These are phyloP conservation scores for Botryosphaeria dothidea DNA, from an alignment of 2,329 filamentous ascomycete genomes.

Conservation along the genomic window DNA sequence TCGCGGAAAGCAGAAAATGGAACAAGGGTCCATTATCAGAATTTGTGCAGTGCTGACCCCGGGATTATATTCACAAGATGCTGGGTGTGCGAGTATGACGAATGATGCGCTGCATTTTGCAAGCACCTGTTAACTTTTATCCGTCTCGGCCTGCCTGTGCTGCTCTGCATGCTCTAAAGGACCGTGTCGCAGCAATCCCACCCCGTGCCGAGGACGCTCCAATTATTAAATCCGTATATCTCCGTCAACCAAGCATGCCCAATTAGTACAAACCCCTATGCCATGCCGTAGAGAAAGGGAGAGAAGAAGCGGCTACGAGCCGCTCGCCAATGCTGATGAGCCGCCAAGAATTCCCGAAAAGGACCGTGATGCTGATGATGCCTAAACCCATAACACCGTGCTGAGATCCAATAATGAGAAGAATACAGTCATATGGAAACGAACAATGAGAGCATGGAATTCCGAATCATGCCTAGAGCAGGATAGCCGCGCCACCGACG, in stretches of 20 bases:
- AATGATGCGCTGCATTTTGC: not conserved
- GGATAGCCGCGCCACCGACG: slow-evolving; percentile 57
- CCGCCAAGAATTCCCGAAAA: slow-evolving; percentile 6
- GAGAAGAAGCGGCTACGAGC: not conserved
- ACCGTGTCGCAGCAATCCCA: not conserved
- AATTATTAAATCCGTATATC: not conserved
- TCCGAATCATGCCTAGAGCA: slow-evolving; percentile 30
- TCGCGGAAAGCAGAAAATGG: slow-evolving; percentile 5
- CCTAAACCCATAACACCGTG: slow-evolving; percentile 1
- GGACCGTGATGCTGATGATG: slow-evolving; percentile 14
- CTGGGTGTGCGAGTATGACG: not conserved
- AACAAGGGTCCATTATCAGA: not conserved
- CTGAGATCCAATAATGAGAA: not conserved
- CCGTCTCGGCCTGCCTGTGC: not conserved
- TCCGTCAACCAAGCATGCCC: not conserved
- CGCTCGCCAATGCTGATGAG: not conserved
- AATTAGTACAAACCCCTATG: slow-evolving; percentile 4
- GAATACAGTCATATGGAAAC: not conserved
- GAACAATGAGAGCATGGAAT: not conserved
- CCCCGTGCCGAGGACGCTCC: not conserved
- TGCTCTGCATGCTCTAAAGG: not conserved
- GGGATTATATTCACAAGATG: not conserved
- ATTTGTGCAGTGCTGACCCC: not conserved
- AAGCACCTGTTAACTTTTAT: not conserved
- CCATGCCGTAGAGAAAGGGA: slow-evolving; percentile 7